Base-by-base conservation (phyloP, 257 asterid species). In the Thymus mandschuricus region DNA sequence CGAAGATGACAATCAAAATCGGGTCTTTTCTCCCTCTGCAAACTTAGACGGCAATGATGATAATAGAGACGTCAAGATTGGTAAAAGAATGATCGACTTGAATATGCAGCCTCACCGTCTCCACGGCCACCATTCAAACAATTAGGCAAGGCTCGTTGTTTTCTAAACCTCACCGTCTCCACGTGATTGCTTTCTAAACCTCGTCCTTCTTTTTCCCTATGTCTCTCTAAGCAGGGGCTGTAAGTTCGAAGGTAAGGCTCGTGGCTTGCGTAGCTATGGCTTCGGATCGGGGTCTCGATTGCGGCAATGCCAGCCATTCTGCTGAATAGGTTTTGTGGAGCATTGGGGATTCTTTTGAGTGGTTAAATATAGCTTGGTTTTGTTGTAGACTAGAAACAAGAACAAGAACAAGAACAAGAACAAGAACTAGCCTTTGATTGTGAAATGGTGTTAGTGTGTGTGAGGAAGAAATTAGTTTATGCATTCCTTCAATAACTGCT, bases 61-160 rank as follows among this genome's bases (percentile, higher is more conserved):
- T 44, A 50, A 76, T 44, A 50, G 78, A 41, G 46, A 60, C 3
- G 28, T 28, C 1, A 74, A 46, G 49, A 65, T 62, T 60, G 81
- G 63, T 21, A 33, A 13, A 30, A 64, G 70, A 6, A 60, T 74
- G 78, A 70, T 77, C 55, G 81, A 81, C 68, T 66, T 81, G 78
- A 81, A 81, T 28, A 70, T 70, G 68, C 75, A 77, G 76, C 85
- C 82, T 38, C 74, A 78, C 41, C 79, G 74, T 31, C 59, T 69
- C 76, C 69, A 69, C 27, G 73, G 67, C 45, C 76, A 77, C 55
- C 40, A 66, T 61, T 71, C 76, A 46, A 71, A 77, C 58, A 70
- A 76, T 73, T 75, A 71, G 75, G 77, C 71, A 64, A 12, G 48
- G 21, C 21, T 21, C 21, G 9, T 44, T n/a, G 21, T 2, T n/a